Percentiles rank a stretch among this genome's conserved stretches.
Evolutionary conservation across 306 rosid species (phyloP).

Genomic region (Corylus heterophylla): DNA sequence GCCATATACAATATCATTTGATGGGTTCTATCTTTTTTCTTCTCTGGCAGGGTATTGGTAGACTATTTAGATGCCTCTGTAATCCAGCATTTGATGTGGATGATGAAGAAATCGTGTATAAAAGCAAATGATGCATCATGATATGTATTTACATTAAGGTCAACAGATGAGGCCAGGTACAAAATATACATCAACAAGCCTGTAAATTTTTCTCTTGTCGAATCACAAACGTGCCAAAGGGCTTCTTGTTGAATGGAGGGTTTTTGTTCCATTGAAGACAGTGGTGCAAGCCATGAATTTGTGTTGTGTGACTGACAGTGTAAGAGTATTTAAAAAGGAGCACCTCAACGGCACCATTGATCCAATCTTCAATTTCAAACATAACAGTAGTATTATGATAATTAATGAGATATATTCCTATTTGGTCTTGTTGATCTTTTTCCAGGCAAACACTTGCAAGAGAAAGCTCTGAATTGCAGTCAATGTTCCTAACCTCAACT

Average conservation of each 20-base stretch:
- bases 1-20: background rate
- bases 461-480: background rate
- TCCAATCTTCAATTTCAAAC: background rate
- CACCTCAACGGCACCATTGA: background rate
- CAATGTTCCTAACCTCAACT: background rate
- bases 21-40: background rate
- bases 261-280: background rate
- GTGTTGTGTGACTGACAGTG: background rate
- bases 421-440: background rate
- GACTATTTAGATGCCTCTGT: constrained; percentile 95
- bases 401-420: background rate
- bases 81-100: constrained; percentile 97
- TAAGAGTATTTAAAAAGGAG: background rate
- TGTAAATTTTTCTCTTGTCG: background rate
- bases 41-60: constrained; percentile 70
- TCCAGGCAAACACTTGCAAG: background rate
- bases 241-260: background rate
- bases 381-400: background rate
- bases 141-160: background rate
- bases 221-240: background rate
- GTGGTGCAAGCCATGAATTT: constrained; percentile 6
- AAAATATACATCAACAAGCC: background rate
- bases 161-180: background rate
- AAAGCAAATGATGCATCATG: constrained; percentile 51
- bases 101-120: constrained; percentile 86